A percentile compares a stretch with the other conserved stretches of the same genome.
These are phyloP conservation scores for Neopestalotiopsis sp. DNA, from an alignment of 2,329 filamentous ascomycete species.

Conservation along the genomic window DNA sequence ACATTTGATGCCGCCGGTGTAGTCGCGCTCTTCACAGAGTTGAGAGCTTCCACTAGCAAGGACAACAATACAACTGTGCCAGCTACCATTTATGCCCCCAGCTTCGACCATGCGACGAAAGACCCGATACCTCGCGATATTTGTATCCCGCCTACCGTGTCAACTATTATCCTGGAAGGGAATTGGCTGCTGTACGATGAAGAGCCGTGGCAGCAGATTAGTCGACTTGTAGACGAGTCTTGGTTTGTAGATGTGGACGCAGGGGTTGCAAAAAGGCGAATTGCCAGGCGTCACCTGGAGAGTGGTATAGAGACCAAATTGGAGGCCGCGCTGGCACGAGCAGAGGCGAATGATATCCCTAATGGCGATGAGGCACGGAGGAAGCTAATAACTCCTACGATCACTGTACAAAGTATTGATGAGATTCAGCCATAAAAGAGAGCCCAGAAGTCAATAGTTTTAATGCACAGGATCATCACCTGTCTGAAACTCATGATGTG, in stretches of 20 bases:
- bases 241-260: slow-evolving; percentile 35
- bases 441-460: no score
- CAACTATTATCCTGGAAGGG: slow-evolving; percentile 56
- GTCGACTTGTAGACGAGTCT: slow-evolving; percentile 46
- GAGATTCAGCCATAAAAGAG: no score
- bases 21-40: slow-evolving; percentile 26
- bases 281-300: slow-evolving; percentile 31
- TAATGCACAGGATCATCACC: background rate
- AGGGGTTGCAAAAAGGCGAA: slow-evolving; percentile 27
- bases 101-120: slow-evolving; percentile 56
- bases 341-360: slow-evolving; percentile 35
- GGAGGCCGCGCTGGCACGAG: slow-evolving; percentile 28
- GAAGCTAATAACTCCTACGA: no score
- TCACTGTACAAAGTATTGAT: no score
- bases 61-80: slow-evolving; percentile 15
- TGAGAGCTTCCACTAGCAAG: slow-evolving; percentile 21
- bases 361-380: slow-evolving; percentile 27
- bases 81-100: slow-evolving; percentile 39
- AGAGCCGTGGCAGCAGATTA: slow-evolving; percentile 44
- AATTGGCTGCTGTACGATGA: slow-evolving; percentile 53
- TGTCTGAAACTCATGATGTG: slow-evolving; percentile 37
- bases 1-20: slow-evolving; percentile 35
- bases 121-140: slow-evolving; percentile 43
- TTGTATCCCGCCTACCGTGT: slow-evolving; percentile 42
- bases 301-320: slow-evolving; percentile 33